Base-by-base conservation (phyloP, 78 protist genomes). In the Speleostelium caveatum region DNA sequence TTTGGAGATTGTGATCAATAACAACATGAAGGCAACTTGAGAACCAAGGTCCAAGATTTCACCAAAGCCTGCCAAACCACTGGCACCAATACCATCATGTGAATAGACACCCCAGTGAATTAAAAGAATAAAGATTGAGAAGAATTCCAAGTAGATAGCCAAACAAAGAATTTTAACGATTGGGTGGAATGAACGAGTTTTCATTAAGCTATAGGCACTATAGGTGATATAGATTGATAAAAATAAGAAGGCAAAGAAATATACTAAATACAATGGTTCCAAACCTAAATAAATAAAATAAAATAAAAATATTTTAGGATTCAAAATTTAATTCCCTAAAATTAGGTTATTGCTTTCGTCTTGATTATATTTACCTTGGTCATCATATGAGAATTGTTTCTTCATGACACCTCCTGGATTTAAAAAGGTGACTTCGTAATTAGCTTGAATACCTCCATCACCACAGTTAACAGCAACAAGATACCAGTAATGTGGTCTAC, bases 51-150 rank as follows among this genome's bases (percentile, higher is more conserved):
- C 94, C 24, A 90, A 71, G 22, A 90, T 66, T 56, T 86, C 85
- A 86, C 93, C 93, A 56, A 86, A 65, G 42, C 87, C 93, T 71
- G 60, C 75, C 16, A 67, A 35, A 73, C 93, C 93, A 32, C 36
- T 51, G 10, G 58, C 93, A 66, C 94, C 94, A 58, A 65, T 49
- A 66, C 94, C 94, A 60, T 90, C 42, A 22, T 77, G 85, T 45
- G 85, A 66, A 69, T 90, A 90, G 1, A 68, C 76, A 56, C 85
- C 86, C 36, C 68, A 90, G 59, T 90, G 87, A 67, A 72, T 59
- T 26, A 90, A 73, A 3, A 77, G 41, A 39, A 76, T 69, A 33
- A 87, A 87, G 2, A 87, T 62, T 28, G 94, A 87, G 22, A 87
- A 53, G 78, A 86, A 86, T 73, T 73, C 85, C 30, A 86, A 73